phyloP scores from a whole-genome alignment of 164 flowering plant genomes.

The Nymphaea colorata region DNA sequence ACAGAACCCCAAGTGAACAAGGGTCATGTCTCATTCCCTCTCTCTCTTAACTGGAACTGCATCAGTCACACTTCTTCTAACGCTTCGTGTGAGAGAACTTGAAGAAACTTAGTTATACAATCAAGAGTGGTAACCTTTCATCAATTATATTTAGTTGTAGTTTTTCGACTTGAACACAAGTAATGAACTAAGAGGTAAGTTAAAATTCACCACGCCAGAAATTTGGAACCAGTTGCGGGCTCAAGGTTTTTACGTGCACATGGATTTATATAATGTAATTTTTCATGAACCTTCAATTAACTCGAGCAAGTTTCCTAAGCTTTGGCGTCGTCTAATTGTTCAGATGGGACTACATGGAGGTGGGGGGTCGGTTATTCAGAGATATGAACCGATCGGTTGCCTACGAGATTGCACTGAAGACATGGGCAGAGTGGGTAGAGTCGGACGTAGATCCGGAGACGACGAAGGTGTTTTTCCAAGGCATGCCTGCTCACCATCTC shows the following conservation, averaged over 20 bases:
- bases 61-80: not conserved
- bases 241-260: too few relatives aligned
- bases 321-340: too few relatives aligned
- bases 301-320: too few relatives aligned
- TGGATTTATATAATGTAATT: too few relatives aligned
- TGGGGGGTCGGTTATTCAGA: constrained; percentile 27
- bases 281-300: too few relatives aligned
- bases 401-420: constrained; percentile 56
- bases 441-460: constrained; percentile 43
- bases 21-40: constrained; percentile 3
- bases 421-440: constrained; percentile 82
- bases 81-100: not conserved
- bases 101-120: too few relatives aligned
- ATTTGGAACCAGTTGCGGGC: too few relatives aligned
- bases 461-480: constrained; percentile 70
- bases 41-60: not conserved
- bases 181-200: too few relatives aligned
- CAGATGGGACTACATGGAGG: constrained; percentile 69
- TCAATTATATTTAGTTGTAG: too few relatives aligned
- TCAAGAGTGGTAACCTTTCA: too few relatives aligned
- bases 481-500: constrained; percentile 70
- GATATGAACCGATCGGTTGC: constrained; percentile 75
- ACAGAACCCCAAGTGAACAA: constrained; percentile 5
- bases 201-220: too few relatives aligned
- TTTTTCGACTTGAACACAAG: too few relatives aligned